Percentiles rank a stretch among this genome's conserved stretches.
Evolutionary conservation across 75 land plant genomes (phyloP).

Genomic region (Sequoia sempervirens): DNA sequence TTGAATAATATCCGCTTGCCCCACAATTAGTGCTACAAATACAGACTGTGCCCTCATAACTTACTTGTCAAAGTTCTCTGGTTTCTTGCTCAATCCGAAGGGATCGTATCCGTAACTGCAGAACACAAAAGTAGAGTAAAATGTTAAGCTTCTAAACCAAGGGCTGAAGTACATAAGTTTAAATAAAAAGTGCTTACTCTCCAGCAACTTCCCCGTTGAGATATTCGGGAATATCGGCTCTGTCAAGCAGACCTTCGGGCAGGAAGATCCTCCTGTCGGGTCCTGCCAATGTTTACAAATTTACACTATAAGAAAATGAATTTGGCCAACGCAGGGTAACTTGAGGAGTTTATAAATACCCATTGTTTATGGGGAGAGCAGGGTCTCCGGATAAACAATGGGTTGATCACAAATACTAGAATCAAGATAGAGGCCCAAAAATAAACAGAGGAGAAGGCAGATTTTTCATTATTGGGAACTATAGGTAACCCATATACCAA

Average conservation of each 20-base stretch:
- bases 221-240: conserved; percentile 87
- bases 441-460: too few relatives aligned
- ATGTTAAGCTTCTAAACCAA: not conserved
- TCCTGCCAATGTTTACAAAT: conserved; percentile 35
- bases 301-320: not conserved
- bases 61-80: conserved; percentile 91
- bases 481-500: too few relatives aligned
- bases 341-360: too few relatives aligned
- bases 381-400: too few relatives aligned
- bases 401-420: too few relatives aligned
- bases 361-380: too few relatives aligned
- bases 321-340: too few relatives aligned
- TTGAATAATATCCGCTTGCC: not conserved
- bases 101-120: conserved; percentile 98
- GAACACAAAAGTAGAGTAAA: not conserved
- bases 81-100: conserved; percentile 96
- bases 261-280: conserved; percentile 95
- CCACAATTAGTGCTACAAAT: not conserved
- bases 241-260: conserved; percentile 89
- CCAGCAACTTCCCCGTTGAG: conserved; percentile 97
- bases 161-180: not conserved
- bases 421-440: too few relatives aligned
- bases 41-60: not conserved
- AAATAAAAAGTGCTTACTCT: conserved; percentile 57
- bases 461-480: too few relatives aligned